Base-by-base conservation (phyloP, 768 basidiomycete species). In the Phallus indusiatus region DNA sequence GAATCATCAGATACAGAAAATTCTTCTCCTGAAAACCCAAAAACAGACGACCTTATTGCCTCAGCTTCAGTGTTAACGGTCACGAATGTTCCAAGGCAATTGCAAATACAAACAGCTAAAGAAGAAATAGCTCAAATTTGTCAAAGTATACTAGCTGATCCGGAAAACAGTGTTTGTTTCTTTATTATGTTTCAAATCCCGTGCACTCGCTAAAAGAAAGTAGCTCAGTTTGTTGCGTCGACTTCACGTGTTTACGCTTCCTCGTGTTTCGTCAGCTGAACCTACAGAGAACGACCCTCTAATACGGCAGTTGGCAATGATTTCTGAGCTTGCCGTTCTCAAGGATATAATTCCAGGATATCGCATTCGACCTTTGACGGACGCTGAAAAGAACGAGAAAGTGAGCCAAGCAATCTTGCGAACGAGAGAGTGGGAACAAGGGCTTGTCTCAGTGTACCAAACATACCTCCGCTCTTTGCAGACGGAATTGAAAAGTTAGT, bases 271-370 rank as follows among this genome's bases (percentile, higher is more conserved):
- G 2, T 82, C 86, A 60, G 77, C 82, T 16, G 81, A 85, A 33
- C 84, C 88, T 1, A 75, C 97, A 8, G 66, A 73, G 17, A 94
- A 97, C 64, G 94, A 97, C 64, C 70, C 77, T 17, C 73, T 88
- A 34, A 88, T 99, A 63, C 84, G 95, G 62, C 90, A 90, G 68
- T 75, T 98, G 42, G 89, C 95, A 2, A 80, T 94, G 52, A 75
- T 97, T 46, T 95, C 93, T 12, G 87, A 95, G 67, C 76, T 97
- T 33, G 89, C 94, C 24, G 90, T 98, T 11, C 96, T 91, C 79
- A 94, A 92, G 68, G 96, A 99, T 70, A 82, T 97, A 62, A 85
- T 97, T 47, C 96, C 96, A 22, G 92, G 92, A 2, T 99, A 97
- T 72, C 86, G 94, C 61, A 95, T 99, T 69, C 91, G 96, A 55